Conservation (phyloP, 495 filamentous ascomycete species). For the Xylaria longipes region DNA sequence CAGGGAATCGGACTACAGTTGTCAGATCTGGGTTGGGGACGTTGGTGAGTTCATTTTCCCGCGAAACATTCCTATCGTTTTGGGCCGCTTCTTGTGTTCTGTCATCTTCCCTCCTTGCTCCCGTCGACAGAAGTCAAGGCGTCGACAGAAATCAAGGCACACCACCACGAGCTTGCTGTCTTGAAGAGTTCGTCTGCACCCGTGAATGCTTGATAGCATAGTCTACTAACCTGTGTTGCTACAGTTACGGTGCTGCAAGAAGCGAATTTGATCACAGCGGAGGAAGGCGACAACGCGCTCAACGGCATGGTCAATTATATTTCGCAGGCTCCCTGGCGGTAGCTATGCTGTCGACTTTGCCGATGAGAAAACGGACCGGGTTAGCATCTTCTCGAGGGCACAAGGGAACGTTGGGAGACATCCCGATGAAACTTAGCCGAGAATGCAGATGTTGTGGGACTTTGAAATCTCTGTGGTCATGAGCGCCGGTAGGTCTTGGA, state of each 20-base stretch:
- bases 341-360: neutral
- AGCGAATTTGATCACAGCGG: conserved; percentile 38
- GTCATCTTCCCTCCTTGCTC: neutral
- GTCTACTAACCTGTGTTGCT: conserved; percentile 2
- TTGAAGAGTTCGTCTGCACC: neutral
- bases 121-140: neutral
- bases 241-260: conserved; percentile 42
- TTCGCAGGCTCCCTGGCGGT: conserved; percentile 41
- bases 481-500: conserved; percentile 14
- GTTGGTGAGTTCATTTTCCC: conserved; percentile 26
- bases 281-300: conserved; percentile 40
- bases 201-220: neutral
- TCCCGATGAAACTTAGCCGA: neutral
- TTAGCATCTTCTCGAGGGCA: neutral
- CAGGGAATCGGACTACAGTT: conserved; percentile 38
- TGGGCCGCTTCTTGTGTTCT: neutral
- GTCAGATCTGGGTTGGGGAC: conserved; percentile 42
- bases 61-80: neutral
- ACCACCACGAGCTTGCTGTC: neutral
- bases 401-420: conserved; percentile 4
- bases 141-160: neutral
- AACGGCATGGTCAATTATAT: conserved; percentile 44
- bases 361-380: neutral
- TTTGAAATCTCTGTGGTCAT: neutral
- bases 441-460: conserved; percentile 1